These are phyloP conservation scores for Vanderwaltozyma verrucispora DNA, from an alignment of 805 yeast genomes.

Conservation along the genomic window DNA sequence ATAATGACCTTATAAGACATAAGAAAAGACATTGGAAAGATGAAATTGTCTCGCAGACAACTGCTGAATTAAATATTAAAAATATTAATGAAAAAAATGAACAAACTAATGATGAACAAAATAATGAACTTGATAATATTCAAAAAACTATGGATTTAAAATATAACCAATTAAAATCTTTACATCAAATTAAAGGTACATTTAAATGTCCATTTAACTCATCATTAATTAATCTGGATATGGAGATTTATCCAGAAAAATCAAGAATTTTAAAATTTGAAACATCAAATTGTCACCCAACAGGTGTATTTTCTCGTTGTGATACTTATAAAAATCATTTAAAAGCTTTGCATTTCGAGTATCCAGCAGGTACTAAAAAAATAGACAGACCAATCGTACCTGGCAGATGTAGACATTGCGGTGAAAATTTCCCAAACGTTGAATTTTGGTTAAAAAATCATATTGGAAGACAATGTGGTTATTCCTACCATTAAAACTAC, in stretches of 20 bases:
- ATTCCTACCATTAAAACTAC: conserved; percentile 19
- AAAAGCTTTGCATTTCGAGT: conserved; percentile 80
- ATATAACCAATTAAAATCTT: conserved; percentile 19
- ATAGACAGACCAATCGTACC: conserved; percentile 55
- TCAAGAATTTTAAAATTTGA: conserved; percentile 15
- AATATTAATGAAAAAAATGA: no score
- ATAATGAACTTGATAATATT: background rate
- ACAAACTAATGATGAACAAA: background rate
- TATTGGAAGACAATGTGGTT: conserved; percentile 37
- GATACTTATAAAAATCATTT: conserved; percentile 89
- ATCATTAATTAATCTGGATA: conserved; percentile 21
- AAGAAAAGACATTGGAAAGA: conserved; percentile 79
- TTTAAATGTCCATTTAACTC: conserved; percentile 67
- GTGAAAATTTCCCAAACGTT: conserved; percentile 50
- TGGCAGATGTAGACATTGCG: conserved; percentile 77
- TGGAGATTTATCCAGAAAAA: conserved; percentile 23
- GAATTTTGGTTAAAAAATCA: conserved; percentile 75
- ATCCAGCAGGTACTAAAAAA: conserved; percentile 80
- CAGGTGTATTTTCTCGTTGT: conserved; percentile 80
- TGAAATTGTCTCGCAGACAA: conserved; percentile 6
- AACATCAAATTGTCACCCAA: conserved; percentile 50
- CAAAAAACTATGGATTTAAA: conserved; percentile 2
- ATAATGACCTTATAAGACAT: conserved; percentile 80
- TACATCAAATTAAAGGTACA: conserved; percentile 30
- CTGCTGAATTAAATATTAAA: no score